Base-by-base conservation (phyloP, 441 rosid species). In the Gossypium lobatum region DNA sequence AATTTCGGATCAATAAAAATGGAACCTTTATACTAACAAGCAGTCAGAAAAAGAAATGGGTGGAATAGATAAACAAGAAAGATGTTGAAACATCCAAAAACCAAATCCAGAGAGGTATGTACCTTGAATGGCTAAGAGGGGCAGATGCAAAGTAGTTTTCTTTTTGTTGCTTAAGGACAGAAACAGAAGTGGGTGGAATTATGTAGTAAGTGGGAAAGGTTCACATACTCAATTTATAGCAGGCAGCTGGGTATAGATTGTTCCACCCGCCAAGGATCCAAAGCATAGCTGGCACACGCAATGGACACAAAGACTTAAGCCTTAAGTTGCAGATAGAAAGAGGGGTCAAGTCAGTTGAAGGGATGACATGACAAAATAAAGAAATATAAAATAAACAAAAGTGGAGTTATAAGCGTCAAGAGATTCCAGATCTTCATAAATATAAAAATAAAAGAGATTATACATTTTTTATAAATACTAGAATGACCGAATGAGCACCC, bases 81-180 rank as follows among this genome's bases (percentile, higher is more conserved):
- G 8, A 23, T 45, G 57, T 67, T 3, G 58, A 23, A 23, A 10
- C 59, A 50, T 53, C 59, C 25, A 50, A 50, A 67, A 48, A 2
- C 39, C 52, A 11, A 7, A 67, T 46, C 20, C 1, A 23, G 42
- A 25, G 21, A 48, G 10, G 13, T 14, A 25, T 16, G 59, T 50
- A 68, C 72, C 72, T 68, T 54, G 60, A 50, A 10, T 68, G 52
- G 60, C 16, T 48, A 8, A 8, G 72, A 67, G 8, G 8, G 58
- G 34, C 59, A 67, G 58, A 9, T 67, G 14, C 45, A 52, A 26
- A 26, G 18, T 4, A 26, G 8, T 34, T 34, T 17, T 28, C 3
- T n/a, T 58, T 2, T 6, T 28, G 7, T 0, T 52, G 17, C 5
- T 50, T 5, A 16, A 34, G 2, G 25, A 37, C 34, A 42, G 31